Base-by-base conservation (phyloP, 495 filamentous ascomycete species). In the Rhizodiscina lignyota region DNA sequence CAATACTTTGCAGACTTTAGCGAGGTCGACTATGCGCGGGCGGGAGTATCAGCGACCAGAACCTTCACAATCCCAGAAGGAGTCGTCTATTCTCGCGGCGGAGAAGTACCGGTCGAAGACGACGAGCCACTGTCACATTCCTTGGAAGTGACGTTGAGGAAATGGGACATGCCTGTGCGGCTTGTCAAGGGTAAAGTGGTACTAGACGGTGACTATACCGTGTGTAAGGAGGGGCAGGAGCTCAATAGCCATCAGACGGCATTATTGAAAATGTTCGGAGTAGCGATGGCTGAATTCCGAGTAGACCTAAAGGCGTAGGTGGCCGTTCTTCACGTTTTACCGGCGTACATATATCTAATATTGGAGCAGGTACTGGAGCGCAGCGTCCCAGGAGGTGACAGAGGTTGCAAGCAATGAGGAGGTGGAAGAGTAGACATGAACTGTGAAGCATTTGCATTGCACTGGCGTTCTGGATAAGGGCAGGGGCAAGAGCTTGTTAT, bases 231-330 rank as follows among this genome's bases (percentile, higher is more conserved):
- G 48, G 89, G 91, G 2, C 69, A 93, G 46, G 66, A 72, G 36
- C 54, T 97, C 24, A 83, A 93, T 49, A 80, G 77, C 23, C 65
- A 85, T 32, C 89, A 97, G 66, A 94, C 87, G 42, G 74, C 80
- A 34, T 55, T 97, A 50, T 54, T 97, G 57, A 97, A 97, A 72
- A 67, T 92, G 52, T 96, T 97, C 61, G 80, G 83, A 35, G 68
- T 91, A 18, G 75, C 74, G 24, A 77, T 82, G 54, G 75, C 84
- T 38, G 87, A 94, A 63, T 97, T 97, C 60, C 69, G 63, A 43
- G 72, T 97, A 17, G 57, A 70, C 43, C 53, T 93, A 37, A 62
- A 80, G 54, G 85, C 83, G 44, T 63, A 53, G 39, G 47, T 55
- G 29, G 31, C 10, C 11, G 11, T 18, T 30, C 3, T 13, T 21